These are phyloP conservation scores for Medicago arabica DNA, from an alignment of 306 rosid genomes.

Conservation along the genomic window DNA sequence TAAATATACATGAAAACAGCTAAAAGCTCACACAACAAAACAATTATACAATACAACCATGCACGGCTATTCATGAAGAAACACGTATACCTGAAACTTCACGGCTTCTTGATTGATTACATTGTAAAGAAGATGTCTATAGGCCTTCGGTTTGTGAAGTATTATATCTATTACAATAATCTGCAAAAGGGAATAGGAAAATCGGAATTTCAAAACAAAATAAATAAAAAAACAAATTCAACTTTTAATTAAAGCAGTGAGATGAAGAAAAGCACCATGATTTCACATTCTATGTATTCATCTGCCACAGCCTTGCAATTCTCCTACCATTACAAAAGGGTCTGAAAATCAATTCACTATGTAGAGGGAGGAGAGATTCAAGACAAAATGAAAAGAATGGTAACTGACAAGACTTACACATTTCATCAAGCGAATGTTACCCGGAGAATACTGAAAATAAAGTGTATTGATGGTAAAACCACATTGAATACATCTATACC, in stretches of 20 bases:
- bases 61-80: conserved; percentile 23
- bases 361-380: background rate
- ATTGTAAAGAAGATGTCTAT: conserved; percentile 81
- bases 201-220: conserved; percentile 2
- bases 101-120: conserved; percentile 56
- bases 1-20: conserved; percentile 4
- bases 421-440: conserved; percentile 91
- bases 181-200: conserved; percentile 42
- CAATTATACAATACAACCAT: background rate
- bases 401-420: conserved; percentile 53
- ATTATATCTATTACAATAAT: conserved; percentile 79
- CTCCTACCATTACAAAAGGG: conserved; percentile 49
- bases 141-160: conserved; percentile 85
- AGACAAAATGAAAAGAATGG: conserved; percentile 4
- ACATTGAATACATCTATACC: conserved; percentile 78
- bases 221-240: conserved; percentile 28
- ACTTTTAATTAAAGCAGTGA: conserved; percentile 1
- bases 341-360: conserved; percentile 19
- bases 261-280: conserved; percentile 59
- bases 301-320: conserved; percentile 85
- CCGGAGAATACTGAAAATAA: conserved; percentile 85
- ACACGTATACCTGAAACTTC: conserved; percentile 58
- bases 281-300: conserved; percentile 85
- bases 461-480: conserved; percentile 59
- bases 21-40: background rate